Evolutionary conservation across 331 rosid species (phyloP).

Genomic region (Pyrus hybrid): DNA sequence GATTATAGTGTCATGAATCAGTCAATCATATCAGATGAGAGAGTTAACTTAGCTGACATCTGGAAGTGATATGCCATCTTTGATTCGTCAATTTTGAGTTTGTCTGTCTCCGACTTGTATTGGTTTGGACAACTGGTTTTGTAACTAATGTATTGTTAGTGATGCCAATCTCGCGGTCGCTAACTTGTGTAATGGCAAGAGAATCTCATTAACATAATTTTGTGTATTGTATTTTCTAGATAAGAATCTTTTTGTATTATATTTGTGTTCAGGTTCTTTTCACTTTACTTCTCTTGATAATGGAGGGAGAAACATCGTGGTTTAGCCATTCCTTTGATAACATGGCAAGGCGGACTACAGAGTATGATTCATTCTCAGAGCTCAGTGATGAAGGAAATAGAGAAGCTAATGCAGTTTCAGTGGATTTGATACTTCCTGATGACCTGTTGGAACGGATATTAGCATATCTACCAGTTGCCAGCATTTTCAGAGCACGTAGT

Average conservation of each 20-base stretch:
- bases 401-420: conserved; percentile 37
- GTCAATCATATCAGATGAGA: not conserved
- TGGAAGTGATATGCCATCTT: not conserved
- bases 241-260: not conserved
- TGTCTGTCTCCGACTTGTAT: not conserved
- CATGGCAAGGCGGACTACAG: conserved; percentile 25
- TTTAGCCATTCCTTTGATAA: conserved; percentile 44
- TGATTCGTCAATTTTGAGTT: not conserved
- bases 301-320: conserved; percentile 86
- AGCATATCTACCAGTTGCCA: conserved; percentile 67
- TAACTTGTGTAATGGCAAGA: conserved; percentile 3
- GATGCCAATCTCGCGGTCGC: not conserved
- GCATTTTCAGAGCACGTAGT: conserved; percentile 70
- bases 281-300: conserved; percentile 13
- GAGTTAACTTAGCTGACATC: not conserved
- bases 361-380: conserved; percentile 42
- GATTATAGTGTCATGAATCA: not conserved
- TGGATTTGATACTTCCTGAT: conserved; percentile 59
- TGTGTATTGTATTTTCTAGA: not conserved
- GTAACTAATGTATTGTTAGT: not conserved
- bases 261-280: conserved; percentile 20
- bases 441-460: conserved; percentile 78
- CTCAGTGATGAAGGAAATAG: conserved; percentile 43
- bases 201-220: not conserved
- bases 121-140: not conserved